A percentile compares a stretch with the other conserved stretches of the same genome.
Conservation (phyloP, 1,284 basidiomycete genomes). For the Cryptococcus sp. region DNA sequence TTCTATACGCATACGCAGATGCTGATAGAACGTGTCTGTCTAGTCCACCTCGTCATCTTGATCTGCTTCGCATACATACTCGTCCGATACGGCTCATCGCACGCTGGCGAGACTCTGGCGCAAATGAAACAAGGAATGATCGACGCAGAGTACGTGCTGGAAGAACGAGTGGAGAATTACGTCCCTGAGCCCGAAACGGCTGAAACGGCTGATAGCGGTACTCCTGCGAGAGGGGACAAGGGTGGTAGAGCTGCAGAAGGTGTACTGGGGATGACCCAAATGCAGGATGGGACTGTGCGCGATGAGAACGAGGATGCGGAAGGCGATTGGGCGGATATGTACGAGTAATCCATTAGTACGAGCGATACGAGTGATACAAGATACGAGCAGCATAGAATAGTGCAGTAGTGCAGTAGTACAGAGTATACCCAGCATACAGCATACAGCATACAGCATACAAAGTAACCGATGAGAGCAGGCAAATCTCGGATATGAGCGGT, state of each 20-base stretch:
- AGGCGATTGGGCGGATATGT: slow-evolving; percentile 10
- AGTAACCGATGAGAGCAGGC: too few relatives aligned
- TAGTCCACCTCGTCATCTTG: not conserved
- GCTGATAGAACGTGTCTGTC: not conserved
- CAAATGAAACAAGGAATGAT: slow-evolving; percentile 39
- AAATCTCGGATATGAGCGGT: too few relatives aligned
- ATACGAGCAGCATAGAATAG: too few relatives aligned
- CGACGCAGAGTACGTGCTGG: slow-evolving; percentile 50
- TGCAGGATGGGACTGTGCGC: slow-evolving; percentile 4
- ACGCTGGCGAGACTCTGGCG: slow-evolving; percentile 3
- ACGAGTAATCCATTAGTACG: not conserved
- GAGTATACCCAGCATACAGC: not conserved
- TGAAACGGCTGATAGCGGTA: not conserved
- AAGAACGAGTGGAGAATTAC: slow-evolving; percentile 50
- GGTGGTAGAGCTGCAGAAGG: slow-evolving; percentile 1
- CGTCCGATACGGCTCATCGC: not conserved
- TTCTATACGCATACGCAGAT: not conserved
- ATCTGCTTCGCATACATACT: not conserved
- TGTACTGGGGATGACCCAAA: slow-evolving; percentile 4
- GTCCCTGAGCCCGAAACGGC: slow-evolving; percentile 20
- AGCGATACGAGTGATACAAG: not conserved
- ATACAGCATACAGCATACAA: too few relatives aligned
- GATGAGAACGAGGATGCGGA: slow-evolving; percentile 7
- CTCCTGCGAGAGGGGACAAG: not conserved
- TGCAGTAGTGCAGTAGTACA: not conserved